phyloP scores from a whole-genome alignment of 345 rosid species.

The Salix arbutifolia region DNA sequence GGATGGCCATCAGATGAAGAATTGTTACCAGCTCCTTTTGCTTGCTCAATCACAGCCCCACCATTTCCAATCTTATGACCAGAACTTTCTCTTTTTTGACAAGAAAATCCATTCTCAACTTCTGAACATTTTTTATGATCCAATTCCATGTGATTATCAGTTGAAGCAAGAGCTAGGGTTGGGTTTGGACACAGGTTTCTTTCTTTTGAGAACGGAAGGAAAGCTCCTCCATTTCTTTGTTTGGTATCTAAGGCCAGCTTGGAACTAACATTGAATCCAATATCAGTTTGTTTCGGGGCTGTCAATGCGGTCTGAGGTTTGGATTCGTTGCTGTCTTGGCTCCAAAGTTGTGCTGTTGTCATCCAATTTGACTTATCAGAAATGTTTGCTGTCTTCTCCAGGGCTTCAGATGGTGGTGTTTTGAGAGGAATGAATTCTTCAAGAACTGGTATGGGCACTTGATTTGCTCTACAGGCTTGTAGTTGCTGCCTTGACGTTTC shows the following conservation, averaged over 20 bases:
- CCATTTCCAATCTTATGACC: conserved; percentile 17
- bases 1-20: conserved; percentile 36
- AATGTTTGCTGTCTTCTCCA: conserved; percentile 35
- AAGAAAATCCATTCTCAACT: conserved; percentile 33
- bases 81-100: conserved; percentile 34
- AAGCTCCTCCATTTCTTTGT: conserved; percentile 81
- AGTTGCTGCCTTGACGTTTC: conserved; percentile 84
- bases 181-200: conserved; percentile 40
- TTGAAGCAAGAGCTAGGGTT: conserved; percentile 48
- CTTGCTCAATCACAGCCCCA: conserved; percentile 31
- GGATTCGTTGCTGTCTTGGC: conserved; percentile 56
- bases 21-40: conserved; percentile 29
- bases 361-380: conserved; percentile 79
- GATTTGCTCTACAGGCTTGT: conserved; percentile 57
- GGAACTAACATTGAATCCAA: conserved; percentile 51
- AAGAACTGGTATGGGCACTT: conserved; percentile 62
- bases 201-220: conserved; percentile 87
- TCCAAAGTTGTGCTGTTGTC: conserved; percentile 95
- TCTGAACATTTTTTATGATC: conserved; percentile 54
- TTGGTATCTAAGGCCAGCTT: conserved; percentile 56
- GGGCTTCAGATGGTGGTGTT: conserved; percentile 35
- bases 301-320: conserved; percentile 32
- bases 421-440: conserved; percentile 96
- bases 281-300: conserved; percentile 43
- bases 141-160: conserved; percentile 25